Evolutionary conservation across 352 stramenopile species (phyloP).

Genomic region (Globisporangium megalacanthum): DNA sequence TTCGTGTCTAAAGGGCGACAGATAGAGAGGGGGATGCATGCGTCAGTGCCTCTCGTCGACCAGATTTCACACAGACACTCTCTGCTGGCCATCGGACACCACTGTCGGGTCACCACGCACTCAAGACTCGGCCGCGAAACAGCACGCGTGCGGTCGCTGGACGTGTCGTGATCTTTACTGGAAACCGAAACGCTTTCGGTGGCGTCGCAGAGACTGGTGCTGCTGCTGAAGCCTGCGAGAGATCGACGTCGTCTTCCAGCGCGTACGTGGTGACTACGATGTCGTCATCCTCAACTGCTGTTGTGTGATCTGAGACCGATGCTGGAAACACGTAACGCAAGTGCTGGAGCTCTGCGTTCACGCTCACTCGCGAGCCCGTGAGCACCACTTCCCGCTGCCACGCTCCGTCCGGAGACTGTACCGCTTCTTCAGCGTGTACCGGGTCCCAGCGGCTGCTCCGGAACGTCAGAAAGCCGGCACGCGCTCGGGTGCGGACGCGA

Average conservation of each 20-base stretch:
- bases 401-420: background rate
- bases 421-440: too few species aligned
- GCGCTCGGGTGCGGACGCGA: slow-evolving; percentile 3
- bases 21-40: background rate
- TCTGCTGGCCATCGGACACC: background rate
- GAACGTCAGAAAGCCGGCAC: slow-evolving; percentile 8
- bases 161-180: slow-evolving; percentile 3
- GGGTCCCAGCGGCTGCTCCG: background rate
- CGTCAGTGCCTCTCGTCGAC: too few species aligned
- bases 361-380: background rate
- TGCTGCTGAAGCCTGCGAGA: background rate
- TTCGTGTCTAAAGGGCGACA: slow-evolving; percentile 2
- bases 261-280: slow-evolving; percentile 6
- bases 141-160: slow-evolving; percentile 1
- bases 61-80: too few species aligned
- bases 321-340: slow-evolving; percentile 4
- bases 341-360: slow-evolving; percentile 6
- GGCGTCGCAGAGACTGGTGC: background rate
- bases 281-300: slow-evolving; percentile 3
- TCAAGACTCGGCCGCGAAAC: background rate
- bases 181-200: background rate
- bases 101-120: background rate
- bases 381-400: slow-evolving; percentile 10
- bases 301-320: background rate
- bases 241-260: background rate